phyloP scores from a whole-genome alignment of 2,329 filamentous ascomycete species.

The Chrysoporthe deuterocubensis region DNA sequence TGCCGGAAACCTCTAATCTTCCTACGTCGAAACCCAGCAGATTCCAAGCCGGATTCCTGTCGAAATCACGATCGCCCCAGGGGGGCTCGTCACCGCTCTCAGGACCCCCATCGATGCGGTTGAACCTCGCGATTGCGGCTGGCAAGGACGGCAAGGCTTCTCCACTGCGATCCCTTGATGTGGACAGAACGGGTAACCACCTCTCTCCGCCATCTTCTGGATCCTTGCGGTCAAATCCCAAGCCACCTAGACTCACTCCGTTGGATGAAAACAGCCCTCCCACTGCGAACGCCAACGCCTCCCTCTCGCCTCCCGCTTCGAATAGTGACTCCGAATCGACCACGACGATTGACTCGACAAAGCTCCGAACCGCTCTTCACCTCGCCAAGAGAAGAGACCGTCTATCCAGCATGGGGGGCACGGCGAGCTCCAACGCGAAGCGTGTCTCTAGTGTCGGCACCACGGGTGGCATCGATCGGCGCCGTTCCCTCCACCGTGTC shows the following conservation, averaged over 20 bases:
- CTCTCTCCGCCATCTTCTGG: slow-evolving; percentile 47
- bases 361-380: slow-evolving; percentile 60
- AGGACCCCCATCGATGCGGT: slow-evolving; percentile 58
- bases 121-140: slow-evolving; percentile 61
- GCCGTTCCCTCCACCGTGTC: slow-evolving; percentile 38
- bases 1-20: slow-evolving; percentile 48
- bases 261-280: slow-evolving; percentile 59
- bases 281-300: slow-evolving; percentile 39
- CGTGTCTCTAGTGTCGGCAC: slow-evolving; percentile 53
- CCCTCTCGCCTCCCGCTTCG: slow-evolving; percentile 44
- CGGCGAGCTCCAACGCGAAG: slow-evolving; percentile 42
- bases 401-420: slow-evolving; percentile 45
- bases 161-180: slow-evolving; percentile 56
- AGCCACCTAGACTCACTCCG: slow-evolving; percentile 42
- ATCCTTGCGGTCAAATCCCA: slow-evolving; percentile 36
- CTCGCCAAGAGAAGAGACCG: slow-evolving; percentile 52
- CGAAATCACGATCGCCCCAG: slow-evolving; percentile 53
- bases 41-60: slow-evolving; percentile 88
- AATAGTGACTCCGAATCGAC: slow-evolving; percentile 56
- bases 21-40: slow-evolving; percentile 64
- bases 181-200: slow-evolving; percentile 53
- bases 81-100: slow-evolving; percentile 66
- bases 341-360: slow-evolving; percentile 52
- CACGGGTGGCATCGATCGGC: slow-evolving; percentile 33
- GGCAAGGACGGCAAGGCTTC: slow-evolving; percentile 51